Conservation (phyloP, 768 basidiomycete species). For the Clavulina sp. region DNA sequence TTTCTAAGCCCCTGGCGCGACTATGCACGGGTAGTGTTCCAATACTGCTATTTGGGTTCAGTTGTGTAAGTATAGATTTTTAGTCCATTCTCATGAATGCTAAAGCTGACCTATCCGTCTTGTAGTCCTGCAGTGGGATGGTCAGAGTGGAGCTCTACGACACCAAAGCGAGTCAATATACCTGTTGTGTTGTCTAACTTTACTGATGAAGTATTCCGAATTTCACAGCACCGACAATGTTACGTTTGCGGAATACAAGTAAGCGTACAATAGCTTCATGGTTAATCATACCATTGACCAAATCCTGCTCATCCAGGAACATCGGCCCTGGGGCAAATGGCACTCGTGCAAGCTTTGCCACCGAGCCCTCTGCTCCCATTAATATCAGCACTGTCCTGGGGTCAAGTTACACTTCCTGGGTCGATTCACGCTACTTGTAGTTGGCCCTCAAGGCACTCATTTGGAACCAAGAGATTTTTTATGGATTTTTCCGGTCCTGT, state of each 20-base stretch:
- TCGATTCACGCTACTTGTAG: constrained; percentile 5
- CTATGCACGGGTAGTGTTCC: constrained; percentile 16
- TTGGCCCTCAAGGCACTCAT: too few species aligned
- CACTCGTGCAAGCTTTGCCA: constrained; percentile 17
- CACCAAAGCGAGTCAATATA: background rate
- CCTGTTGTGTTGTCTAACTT: background rate
- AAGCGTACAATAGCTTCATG: background rate
- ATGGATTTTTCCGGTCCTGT: too few species aligned
- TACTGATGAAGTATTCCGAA: background rate
- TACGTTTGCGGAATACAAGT: background rate
- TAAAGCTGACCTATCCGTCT: background rate
- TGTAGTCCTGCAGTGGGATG: background rate
- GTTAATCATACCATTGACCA: background rate
- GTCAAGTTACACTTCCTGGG: constrained; percentile 8
- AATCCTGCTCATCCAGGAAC: background rate
- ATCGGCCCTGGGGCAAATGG: constrained; percentile 9
- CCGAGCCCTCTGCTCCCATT: constrained; percentile 12
- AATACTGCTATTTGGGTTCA: constrained; percentile 10
- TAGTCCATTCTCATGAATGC: background rate
- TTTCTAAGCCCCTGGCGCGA: too few species aligned
- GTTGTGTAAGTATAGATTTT: background rate
- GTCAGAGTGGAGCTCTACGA: background rate
- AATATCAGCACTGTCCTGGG: constrained; percentile 4
- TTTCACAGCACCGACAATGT: background rate
- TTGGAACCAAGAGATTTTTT: too few species aligned